Conservation (phyloP, 495 filamentous ascomycete species). For the Penicillium atrosanguineum region DNA sequence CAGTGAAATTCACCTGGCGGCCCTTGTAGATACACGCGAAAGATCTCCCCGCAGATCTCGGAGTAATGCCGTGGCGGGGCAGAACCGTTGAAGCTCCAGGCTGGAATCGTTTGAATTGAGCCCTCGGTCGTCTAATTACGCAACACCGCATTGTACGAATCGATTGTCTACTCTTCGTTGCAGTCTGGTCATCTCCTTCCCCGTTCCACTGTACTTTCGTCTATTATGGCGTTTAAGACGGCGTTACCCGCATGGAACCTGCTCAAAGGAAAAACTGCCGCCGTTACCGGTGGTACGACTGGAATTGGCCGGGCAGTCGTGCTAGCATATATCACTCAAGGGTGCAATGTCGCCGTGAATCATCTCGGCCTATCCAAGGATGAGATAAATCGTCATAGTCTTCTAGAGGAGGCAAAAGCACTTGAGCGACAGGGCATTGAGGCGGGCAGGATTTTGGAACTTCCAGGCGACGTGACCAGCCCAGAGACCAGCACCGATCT, state of each 20-base stretch:
- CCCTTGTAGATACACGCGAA: no score
- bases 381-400: constrained; percentile 12
- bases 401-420: constrained; percentile 39
- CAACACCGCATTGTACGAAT: no score
- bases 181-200: no score
- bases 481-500: constrained; percentile 60
- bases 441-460: constrained; percentile 5
- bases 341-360: constrained; percentile 68
- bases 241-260: constrained; percentile 23
- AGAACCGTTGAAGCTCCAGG: no score
- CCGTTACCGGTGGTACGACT: constrained; percentile 73
- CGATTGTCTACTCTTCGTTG: no score
- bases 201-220: no score
- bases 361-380: constrained; percentile 61
- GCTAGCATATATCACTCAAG: constrained; percentile 64
- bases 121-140: no score
- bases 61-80: no score
- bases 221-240: no score
- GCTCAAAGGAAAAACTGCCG: constrained; percentile 64
- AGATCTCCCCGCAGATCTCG: no score
- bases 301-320: constrained; percentile 77
- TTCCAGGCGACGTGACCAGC: constrained; percentile 65
- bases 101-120: no score
- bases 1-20: no score
- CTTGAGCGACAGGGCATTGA: constrained; percentile 22